Conservation (phyloP, 805 yeast genomes). For the Nakazawaea laoshanensis region DNA sequence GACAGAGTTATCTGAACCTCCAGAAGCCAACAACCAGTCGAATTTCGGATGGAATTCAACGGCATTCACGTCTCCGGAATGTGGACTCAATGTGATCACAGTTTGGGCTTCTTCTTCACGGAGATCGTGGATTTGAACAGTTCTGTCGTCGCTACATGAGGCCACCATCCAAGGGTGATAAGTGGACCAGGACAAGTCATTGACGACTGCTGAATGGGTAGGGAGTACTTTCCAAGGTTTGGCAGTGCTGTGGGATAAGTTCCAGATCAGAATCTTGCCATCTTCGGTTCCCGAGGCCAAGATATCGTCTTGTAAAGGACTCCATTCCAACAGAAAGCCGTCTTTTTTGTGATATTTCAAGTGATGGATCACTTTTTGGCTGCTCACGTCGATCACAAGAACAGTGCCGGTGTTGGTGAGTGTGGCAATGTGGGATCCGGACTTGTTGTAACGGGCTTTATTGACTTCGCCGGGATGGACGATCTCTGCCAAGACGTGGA, state of each 20-base stretch:
- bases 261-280: slow-evolving; percentile 65
- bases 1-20: slow-evolving; percentile 68
- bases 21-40: slow-evolving; percentile 57
- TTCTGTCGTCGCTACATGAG: slow-evolving; percentile 62
- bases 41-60: slow-evolving; percentile 56
- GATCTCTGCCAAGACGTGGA: slow-evolving; percentile 40
- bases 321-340: slow-evolving; percentile 72
- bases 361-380: slow-evolving; percentile 16
- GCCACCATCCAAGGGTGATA: slow-evolving; percentile 42
- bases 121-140: slow-evolving; percentile 53
- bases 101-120: slow-evolving; percentile 24
- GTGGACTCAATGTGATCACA: slow-evolving; percentile 35
- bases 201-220: slow-evolving; percentile 50
- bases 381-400: slow-evolving; percentile 27
- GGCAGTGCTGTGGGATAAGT: slow-evolving; percentile 25
- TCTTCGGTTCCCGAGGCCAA: slow-evolving; percentile 65
- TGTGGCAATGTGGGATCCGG: slow-evolving; percentile 40
- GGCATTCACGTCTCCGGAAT: slow-evolving; percentile 51
- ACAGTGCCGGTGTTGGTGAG: slow-evolving; percentile 46
- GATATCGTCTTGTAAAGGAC: slow-evolving; percentile 26
- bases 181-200: slow-evolving; percentile 57
- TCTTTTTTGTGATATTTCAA: slow-evolving; percentile 52
- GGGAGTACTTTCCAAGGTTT: slow-evolving; percentile 41
- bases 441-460: slow-evolving; percentile 46
- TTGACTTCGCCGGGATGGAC: slow-evolving; percentile 62